Base-by-base conservation (phyloP, 1,284 basidiomycete species). In the Porodaedalea pini region DNA sequence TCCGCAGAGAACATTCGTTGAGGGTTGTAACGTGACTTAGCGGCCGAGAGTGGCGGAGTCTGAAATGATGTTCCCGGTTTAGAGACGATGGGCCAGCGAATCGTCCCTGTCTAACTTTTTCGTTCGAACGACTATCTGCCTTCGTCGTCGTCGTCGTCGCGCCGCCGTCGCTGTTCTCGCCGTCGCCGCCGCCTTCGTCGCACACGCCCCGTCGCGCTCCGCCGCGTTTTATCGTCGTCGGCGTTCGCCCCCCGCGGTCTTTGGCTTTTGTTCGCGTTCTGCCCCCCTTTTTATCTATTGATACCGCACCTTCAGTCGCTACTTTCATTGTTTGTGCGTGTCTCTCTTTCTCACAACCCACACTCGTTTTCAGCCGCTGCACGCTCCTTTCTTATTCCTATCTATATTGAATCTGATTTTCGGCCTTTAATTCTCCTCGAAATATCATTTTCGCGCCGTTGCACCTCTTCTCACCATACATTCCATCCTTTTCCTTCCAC, bases 361-460 rank as follows among this genome's bases (percentile, higher is more conserved):
- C 56, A 51, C 56, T 54, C 59, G 10, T 60, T 60, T 54, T 32
- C 70, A 61, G 61, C 69, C 70, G 50, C 68, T 70, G 68, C 64
- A 10, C 67, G 52, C 49, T 69, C 63, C 66, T 67, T 69, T 72
- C 62, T 47, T 47, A 52, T 60, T 55, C 48, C 34, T 60, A 60
- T 60, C 58, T 57, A 55, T 59, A 54, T 54, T 55, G 57, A 55
- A 54, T 71, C 70, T 73, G 70, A 71, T 69, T 70, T 71, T 67
- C 67, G 63, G 67, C 67, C 67, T 66, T 61, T 47, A 47, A 47
- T 66, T 73, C 65, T 71, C 66, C 69, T 68, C 65, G 67, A 63
- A 63, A 55, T 67, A 62, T 69, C 66, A 66, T 71, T 70, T 68
- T 69, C 65, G 69, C 68, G 61, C 59, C 62, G 65, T 69, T 73